Base-by-base conservation (phyloP, 139 green algal genomes). In the Auxenochlorella pyrenoidosa region DNA sequence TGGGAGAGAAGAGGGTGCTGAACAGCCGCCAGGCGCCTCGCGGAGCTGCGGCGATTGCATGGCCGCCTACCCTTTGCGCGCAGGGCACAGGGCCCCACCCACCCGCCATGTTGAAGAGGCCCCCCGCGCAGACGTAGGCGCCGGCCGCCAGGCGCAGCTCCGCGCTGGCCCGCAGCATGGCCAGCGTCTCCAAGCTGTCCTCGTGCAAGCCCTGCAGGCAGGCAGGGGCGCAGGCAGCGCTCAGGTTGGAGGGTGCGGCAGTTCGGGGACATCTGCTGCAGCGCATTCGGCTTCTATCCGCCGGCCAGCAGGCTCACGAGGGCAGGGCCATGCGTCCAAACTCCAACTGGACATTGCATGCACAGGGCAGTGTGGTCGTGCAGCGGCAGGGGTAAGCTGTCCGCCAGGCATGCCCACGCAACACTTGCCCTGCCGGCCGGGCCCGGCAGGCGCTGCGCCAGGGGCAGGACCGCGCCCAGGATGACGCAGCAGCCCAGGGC, bases 131-230 rank as follows among this genome's bases (percentile, higher is more conserved):
- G 90, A 95, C 95, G 86, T 97, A 92, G 0, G 96, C 47, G 4
- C 79, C 75, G 66, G 98, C 88, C 40, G 97, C 82, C 6, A 79
- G 65, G 40, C 72, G 54, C 43, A 95, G 83, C 21, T 75, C 21
- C 44, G n/a, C 40, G 40, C 82, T 91, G 83, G 91, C 63, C 30
- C 24, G 32, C 38, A 94, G 89, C 93, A 95, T 95, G 86, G 89
- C 79, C 40, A 93, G 59, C 0, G 95, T 96, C 84, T 98, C 95
- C 5, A 95, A 4, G 40, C 91, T 92, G 91, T 98, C 86, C 85
- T 98, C 95, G 84, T 97, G 95, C 60, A 97, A 81, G 59, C 96
- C 95, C 41, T 93, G 4, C 94, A 94, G 84, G 97, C 95, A 16
- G 75, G 68, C 6, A 91, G 87, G 2, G 88, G 88, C 86, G n/a